Conservation (phyloP, 1,284 basidiomycete genomes). For the Fereydounia khargensis region DNA sequence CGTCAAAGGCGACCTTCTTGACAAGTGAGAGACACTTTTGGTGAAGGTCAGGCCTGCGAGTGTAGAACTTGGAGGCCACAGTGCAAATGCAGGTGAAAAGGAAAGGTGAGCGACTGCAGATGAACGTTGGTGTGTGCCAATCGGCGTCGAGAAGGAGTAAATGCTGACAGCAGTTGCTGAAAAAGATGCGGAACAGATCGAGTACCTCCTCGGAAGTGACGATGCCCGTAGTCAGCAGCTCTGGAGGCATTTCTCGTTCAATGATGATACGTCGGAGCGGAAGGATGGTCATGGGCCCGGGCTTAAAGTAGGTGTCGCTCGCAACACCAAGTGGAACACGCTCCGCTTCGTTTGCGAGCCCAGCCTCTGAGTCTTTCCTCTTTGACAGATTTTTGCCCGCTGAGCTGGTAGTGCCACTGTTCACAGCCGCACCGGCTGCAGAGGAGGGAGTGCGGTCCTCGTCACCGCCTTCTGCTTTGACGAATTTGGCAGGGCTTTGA, state of each 20-base stretch:
- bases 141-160: constrained; percentile 51
- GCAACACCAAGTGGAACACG: constrained; percentile 70
- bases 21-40: constrained; percentile 75
- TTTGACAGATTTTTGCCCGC: no score
- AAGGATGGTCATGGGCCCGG: constrained; percentile 64
- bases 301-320: constrained; percentile 88
- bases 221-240: constrained; percentile 76
- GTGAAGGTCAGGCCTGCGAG: constrained; percentile 78
- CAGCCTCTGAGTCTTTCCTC: neutral
- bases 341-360: constrained; percentile 1
- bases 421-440: neutral
- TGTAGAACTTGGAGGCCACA: constrained; percentile 86
- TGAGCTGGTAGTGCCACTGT: no score
- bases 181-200: constrained; percentile 86
- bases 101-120: constrained; percentile 54
- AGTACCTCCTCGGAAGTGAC: constrained; percentile 77
- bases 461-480: constrained; percentile 22
- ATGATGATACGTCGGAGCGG: constrained; percentile 75
- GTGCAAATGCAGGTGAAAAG: constrained; percentile 70
- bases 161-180: constrained; percentile 59
- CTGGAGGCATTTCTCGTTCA: constrained; percentile 78
- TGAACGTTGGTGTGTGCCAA: constrained; percentile 55
- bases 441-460: neutral
- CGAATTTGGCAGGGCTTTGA: constrained; percentile 18
- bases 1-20: constrained; percentile 79